Percentiles rank a stretch among this genome's conserved stretches.
Conservation (phyloP, 2,329 filamentous ascomycete species). For the Sclerotinia subarctica region DNA sequence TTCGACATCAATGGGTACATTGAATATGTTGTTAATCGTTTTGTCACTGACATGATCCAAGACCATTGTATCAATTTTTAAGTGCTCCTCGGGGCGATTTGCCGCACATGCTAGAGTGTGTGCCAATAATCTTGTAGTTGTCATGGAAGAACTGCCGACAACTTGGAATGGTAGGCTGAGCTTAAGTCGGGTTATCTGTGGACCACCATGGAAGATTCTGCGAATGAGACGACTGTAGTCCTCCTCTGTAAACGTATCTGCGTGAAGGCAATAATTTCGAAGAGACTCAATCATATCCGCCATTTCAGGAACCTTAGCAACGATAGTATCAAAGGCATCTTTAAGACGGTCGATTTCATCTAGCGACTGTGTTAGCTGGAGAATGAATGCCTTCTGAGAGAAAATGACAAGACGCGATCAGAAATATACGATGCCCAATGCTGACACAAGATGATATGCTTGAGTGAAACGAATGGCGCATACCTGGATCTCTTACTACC, state of each 20-base stretch:
- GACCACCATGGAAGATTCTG: slow-evolving; percentile 45
- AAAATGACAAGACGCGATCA: not conserved
- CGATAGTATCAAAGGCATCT: slow-evolving; percentile 45
- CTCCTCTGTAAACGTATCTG: slow-evolving; percentile 48
- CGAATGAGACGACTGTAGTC: slow-evolving; percentile 46
- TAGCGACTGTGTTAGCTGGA: slow-evolving; percentile 31
- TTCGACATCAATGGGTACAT: slow-evolving; percentile 50
- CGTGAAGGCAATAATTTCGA: slow-evolving; percentile 49
- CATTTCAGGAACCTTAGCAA: slow-evolving; percentile 44
- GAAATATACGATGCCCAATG: not conserved
- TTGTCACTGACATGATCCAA: slow-evolving; percentile 51
- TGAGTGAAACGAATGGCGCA: not conserved
- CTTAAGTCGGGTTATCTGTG: slow-evolving; percentile 47
- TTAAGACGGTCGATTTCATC: slow-evolving; percentile 50
- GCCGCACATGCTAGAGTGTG: slow-evolving; percentile 51
- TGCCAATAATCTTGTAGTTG: slow-evolving; percentile 51
- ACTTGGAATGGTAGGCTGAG: slow-evolving; percentile 53
- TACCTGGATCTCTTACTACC: slow-evolving; percentile 52
- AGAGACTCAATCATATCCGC: slow-evolving; percentile 45
- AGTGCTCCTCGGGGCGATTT: slow-evolving; percentile 45
- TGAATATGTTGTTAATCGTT: slow-evolving; percentile 48
- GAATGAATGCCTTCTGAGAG: not conserved
- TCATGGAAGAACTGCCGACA: slow-evolving; percentile 45
- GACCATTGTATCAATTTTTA: slow-evolving; percentile 46
- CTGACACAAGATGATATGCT: not conserved